These are phyloP conservation scores for Mycena belliarum DNA, from an alignment of 768 basidiomycete genomes.

Conservation along the genomic window DNA sequence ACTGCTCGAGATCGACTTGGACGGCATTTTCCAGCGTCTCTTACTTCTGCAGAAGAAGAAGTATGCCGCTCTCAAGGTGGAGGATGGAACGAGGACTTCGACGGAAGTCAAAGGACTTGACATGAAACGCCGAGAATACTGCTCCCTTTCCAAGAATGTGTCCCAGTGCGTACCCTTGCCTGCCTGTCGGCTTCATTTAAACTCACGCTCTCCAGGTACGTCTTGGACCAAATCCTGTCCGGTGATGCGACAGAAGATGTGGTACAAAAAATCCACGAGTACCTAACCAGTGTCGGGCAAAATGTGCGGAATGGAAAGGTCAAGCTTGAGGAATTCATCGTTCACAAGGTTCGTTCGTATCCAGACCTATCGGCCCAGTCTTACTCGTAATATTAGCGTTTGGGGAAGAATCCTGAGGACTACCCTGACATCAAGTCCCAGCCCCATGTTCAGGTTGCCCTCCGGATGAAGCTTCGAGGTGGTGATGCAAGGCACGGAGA, in stretches of 20 bases:
- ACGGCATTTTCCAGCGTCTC: slow-evolving; percentile 90
- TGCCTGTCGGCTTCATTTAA: background rate
- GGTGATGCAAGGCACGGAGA: slow-evolving; percentile 82
- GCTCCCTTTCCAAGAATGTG: slow-evolving; percentile 84
- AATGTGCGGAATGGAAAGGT: slow-evolving; percentile 76
- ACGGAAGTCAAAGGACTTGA: slow-evolving; percentile 96
- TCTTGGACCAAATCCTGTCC: slow-evolving; percentile 87
- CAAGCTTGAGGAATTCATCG: slow-evolving; percentile 90
- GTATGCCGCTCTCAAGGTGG: slow-evolving; percentile 95
- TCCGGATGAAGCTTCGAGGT: slow-evolving; percentile 85
- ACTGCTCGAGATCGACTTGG: slow-evolving; percentile 95
- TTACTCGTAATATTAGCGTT: slow-evolving; percentile 52
- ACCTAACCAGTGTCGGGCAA: slow-evolving; percentile 74
- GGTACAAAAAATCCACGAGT: slow-evolving; percentile 91
- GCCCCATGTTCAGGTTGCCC: slow-evolving; percentile 95
- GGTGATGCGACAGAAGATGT: slow-evolving; percentile 89
- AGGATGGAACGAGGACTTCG: slow-evolving; percentile 73
- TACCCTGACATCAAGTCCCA: slow-evolving; percentile 95
- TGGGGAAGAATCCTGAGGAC: slow-evolving; percentile 95
- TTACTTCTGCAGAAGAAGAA: slow-evolving; percentile 98
- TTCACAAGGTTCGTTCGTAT: slow-evolving; percentile 74
- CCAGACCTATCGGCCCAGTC: background rate
- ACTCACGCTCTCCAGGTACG: slow-evolving; percentile 56
- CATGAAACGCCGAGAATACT: slow-evolving; percentile 98
- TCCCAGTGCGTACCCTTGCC: slow-evolving; percentile 68